Evolutionary conservation across 495 filamentous ascomycete species (phyloP).

Genomic region (Aspergillus ostianus): DNA sequence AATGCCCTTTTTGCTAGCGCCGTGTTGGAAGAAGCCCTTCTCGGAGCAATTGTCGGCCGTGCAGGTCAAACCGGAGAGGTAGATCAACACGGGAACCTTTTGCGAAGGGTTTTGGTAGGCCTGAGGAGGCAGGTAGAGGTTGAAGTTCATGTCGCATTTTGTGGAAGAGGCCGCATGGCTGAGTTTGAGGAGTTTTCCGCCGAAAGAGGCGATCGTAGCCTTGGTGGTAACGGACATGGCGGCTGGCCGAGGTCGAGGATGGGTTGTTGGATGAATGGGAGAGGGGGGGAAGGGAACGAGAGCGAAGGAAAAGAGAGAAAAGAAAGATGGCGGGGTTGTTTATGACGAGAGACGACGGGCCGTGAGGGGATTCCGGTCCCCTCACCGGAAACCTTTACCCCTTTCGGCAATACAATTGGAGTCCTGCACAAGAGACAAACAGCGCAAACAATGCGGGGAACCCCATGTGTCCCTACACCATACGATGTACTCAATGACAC

Average conservation of each 20-base stretch:
- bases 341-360: neutral
- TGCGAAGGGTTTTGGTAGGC: conserved; percentile 35
- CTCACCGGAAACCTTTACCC: neutral
- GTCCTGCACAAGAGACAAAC: no score
- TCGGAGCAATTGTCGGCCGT: conserved; percentile 94
- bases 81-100: conserved; percentile 86
- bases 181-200: conserved; percentile 92
- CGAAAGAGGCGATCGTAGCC: conserved; percentile 87
- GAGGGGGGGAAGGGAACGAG: conserved; percentile 24
- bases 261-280: conserved; percentile 21
- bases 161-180: conserved; percentile 71
- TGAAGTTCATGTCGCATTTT: conserved; percentile 65
- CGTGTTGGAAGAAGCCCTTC: conserved; percentile 89
- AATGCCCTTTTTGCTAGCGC: conserved; percentile 72
- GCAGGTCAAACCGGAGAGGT: conserved; percentile 92
- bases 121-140: conserved; percentile 65
- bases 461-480: no score
- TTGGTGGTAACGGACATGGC: conserved; percentile 80
- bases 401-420: neutral
- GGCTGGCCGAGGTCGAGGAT: neutral
- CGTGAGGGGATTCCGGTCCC: neutral
- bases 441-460: no score
- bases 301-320: conserved; percentile 5
- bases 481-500: no score
- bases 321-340: neutral